These are phyloP conservation scores for Urochloa ruziziensis DNA, from an alignment of 176 grass and related monocot species.

Conservation along the genomic window DNA sequence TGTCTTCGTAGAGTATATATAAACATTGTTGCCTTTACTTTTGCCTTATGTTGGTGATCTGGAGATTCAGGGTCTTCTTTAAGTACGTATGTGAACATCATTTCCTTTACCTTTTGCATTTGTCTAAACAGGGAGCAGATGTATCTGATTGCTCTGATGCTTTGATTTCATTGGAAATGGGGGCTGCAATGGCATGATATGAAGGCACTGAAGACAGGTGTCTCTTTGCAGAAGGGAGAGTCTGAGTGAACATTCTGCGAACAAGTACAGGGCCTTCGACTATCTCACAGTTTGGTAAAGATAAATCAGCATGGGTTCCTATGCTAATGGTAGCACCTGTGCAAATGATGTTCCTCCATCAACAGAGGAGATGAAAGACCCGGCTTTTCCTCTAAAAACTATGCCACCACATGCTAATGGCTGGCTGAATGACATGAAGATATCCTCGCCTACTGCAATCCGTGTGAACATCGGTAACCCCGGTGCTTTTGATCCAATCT, in stretches of 20 bases:
- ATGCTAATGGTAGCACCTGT: not conserved
- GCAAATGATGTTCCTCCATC: not conserved
- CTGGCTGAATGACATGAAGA: conserved; percentile 46
- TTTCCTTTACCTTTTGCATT: conserved; percentile 7
- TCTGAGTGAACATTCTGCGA: not conserved
- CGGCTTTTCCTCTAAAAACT: conserved; percentile 3
- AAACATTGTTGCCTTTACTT: not conserved
- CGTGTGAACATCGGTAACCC: conserved; percentile 19
- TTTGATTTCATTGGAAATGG: not conserved
- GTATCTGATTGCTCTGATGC: not conserved
- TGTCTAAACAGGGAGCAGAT: not conserved
- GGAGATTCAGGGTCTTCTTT: conserved; percentile 16
- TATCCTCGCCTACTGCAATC: conserved; percentile 42
- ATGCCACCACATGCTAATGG: conserved; percentile 12
- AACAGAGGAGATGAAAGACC: conserved; percentile 1
- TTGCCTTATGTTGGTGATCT: not conserved
- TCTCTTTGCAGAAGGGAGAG: conserved; percentile 1
- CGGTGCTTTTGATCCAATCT: conserved; percentile 18
- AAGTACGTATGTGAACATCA: conserved; percentile 18
- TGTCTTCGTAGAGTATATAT: conserved; percentile 10
- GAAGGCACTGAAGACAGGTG: not conserved
- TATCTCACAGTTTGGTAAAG: not conserved
- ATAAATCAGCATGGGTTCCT: conserved; percentile 30
- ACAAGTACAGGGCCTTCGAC: not conserved
- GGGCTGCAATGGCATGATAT: not conserved